A percentile compares a stretch with the other conserved stretches of the same genome.
Evolutionary conservation across 1,139 yeast species (phyloP).

Genomic region (Taphrina wiesneri): DNA sequence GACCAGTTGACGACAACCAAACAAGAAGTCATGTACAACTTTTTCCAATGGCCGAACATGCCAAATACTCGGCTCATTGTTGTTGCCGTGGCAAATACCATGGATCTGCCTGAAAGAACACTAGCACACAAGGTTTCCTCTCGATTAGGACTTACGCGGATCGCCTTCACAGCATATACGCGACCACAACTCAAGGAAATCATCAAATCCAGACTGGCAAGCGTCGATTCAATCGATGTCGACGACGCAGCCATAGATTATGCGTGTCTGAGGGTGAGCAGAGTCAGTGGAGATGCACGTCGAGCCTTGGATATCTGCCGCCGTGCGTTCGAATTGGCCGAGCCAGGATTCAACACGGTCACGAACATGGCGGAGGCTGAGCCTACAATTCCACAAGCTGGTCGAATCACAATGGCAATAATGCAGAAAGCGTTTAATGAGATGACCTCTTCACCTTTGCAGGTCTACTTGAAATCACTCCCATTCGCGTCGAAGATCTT

Average conservation of each 20-base stretch:
- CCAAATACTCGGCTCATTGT: conserved; percentile 77
- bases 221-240: conserved; percentile 51
- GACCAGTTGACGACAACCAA: conserved; percentile 86
- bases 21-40: conserved; percentile 89
- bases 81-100: conserved; percentile 92
- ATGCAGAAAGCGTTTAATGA: conserved; percentile 78
- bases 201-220: conserved; percentile 67
- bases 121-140: conserved; percentile 87
- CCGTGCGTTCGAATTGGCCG: conserved; percentile 88
- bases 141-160: conserved; percentile 81
- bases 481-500: conserved; percentile 72
- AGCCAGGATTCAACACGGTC: conserved; percentile 42
- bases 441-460: conserved; percentile 71
- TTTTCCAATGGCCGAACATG: conserved; percentile 96
- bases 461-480: conserved; percentile 59
- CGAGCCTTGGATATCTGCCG: conserved; percentile 86
- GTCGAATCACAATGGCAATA: conserved; percentile 66
- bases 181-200: conserved; percentile 75
- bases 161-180: conserved; percentile 86
- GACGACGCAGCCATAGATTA: conserved; percentile 80
- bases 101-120: conserved; percentile 92
- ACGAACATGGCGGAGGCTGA: conserved; percentile 32
- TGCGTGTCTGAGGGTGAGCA: conserved; percentile 91
- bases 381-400: conserved; percentile 43
- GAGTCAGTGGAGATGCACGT: conserved; percentile 97